phyloP scores from a whole-genome alignment of 2,329 filamentous ascomycete species.

The Drechslerella dactyloides region DNA sequence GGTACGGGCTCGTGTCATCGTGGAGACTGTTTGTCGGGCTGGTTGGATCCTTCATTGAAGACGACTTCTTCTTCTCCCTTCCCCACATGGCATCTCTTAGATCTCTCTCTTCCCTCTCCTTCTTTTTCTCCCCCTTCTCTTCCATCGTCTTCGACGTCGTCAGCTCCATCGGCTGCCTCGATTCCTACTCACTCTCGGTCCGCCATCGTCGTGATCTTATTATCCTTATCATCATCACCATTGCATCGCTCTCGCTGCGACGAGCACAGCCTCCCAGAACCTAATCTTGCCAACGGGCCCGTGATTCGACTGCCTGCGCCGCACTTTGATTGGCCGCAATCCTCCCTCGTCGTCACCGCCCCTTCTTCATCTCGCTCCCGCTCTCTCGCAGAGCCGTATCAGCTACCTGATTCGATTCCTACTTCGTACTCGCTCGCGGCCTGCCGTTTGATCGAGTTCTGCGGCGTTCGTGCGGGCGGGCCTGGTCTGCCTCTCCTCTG shows the following conservation, averaged over 20 bases:
- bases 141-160: conserved; percentile 3
- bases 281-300: too few relatives aligned
- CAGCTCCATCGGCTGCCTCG: background rate
- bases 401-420: background rate
- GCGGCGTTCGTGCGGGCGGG: background rate
- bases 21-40: background rate
- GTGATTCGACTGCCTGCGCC: background rate
- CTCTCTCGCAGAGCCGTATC: conserved; percentile 10
- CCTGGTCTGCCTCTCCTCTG: background rate
- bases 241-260: too few relatives aligned
- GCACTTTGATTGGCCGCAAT: conserved; percentile 34
- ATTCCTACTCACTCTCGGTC: background rate
- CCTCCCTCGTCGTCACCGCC: conserved; percentile 3
- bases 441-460: background rate
- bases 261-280: too few relatives aligned
- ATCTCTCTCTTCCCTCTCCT: background rate
- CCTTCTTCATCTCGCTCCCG: background rate
- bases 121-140: conserved; percentile 19
- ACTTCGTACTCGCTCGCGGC: background rate
- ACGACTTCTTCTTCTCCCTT: background rate
- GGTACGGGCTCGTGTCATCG: too few relatives aligned
- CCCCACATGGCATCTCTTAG: conserved; percentile 7
- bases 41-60: conserved; percentile 41
- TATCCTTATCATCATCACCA: background rate
- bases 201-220: conserved; percentile 4